These are phyloP conservation scores for Nepenthes gracilis DNA, from an alignment of 148 eudicot genomes.

Conservation along the genomic window DNA sequence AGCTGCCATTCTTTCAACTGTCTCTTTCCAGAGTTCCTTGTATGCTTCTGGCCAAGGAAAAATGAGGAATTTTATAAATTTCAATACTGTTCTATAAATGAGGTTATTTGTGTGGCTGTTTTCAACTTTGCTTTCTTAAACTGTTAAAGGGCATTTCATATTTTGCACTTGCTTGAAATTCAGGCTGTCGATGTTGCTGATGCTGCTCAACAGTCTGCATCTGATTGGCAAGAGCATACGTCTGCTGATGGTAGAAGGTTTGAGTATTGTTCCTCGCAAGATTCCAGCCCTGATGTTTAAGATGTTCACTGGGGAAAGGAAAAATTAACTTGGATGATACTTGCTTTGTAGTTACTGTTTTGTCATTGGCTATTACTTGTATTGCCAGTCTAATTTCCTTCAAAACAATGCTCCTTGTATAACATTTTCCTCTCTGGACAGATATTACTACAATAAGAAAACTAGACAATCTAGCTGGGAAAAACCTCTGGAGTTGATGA, in stretches of 20 bases:
- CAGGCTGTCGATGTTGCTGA: slow-evolving; percentile 39
- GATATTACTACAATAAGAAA: slow-evolving; percentile 86
- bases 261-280: neutral
- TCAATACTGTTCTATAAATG: no score
- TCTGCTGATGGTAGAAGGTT: slow-evolving; percentile 84
- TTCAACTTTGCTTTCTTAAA: no score
- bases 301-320: neutral
- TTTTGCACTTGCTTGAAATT: no score
- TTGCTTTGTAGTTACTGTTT: neutral
- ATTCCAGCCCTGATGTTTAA: neutral
- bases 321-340: neutral
- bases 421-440: slow-evolving; percentile 10
- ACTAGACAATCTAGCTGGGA: slow-evolving; percentile 97
- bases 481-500: slow-evolving; percentile 93
- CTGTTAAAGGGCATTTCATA: no score
- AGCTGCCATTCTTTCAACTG: no score
- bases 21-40: no score
- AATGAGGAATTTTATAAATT: no score
- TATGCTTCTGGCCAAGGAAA: no score
- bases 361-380: neutral
- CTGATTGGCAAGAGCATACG: slow-evolving; percentile 93
- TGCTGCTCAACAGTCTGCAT: slow-evolving; percentile 39
- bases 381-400: neutral
- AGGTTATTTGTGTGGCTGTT: no score
- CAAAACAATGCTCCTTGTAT: slow-evolving; percentile 1